Conservation (phyloP, 177 flowering plant genomes). For the Tripterygium wilfordii region DNA sequence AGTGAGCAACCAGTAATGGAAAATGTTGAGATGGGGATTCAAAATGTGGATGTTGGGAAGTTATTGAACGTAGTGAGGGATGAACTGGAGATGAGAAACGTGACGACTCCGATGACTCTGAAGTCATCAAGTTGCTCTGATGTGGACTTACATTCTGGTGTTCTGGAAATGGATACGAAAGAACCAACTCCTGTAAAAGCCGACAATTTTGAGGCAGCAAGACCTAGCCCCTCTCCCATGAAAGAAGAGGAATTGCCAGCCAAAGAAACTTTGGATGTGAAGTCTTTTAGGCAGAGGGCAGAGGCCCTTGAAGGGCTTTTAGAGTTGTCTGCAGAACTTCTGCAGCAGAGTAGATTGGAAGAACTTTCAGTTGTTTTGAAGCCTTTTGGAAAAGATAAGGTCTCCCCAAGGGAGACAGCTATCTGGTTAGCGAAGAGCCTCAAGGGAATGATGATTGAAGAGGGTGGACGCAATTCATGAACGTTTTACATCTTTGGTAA, state of each 20-base stretch:
- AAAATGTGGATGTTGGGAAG: constrained; percentile 63
- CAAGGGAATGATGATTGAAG: constrained; percentile 79
- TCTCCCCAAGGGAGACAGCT: constrained; percentile 85
- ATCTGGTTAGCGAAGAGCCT: constrained; percentile 84
- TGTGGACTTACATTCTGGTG: constrained; percentile 12
- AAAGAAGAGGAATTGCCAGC: constrained; percentile 48
- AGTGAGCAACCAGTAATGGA: constrained; percentile 65
- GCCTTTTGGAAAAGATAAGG: constrained; percentile 76
- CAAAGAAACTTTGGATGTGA: constrained; percentile 78
- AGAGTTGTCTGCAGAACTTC: constrained; percentile 72
- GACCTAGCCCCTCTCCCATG: constrained; percentile 20
- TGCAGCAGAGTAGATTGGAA: constrained; percentile 58
- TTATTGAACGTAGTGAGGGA: constrained; percentile 61
- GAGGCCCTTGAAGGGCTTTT: constrained; percentile 80
- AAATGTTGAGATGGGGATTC: constrained; percentile 58
- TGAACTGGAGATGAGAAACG: constrained; percentile 46
- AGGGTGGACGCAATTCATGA: constrained; percentile 28
- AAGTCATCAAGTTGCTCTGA: constrained; percentile 38
- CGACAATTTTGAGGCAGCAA: constrained; percentile 31
- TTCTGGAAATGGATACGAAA: constrained; percentile 33
- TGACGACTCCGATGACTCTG: constrained; percentile 21
- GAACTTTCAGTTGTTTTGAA: constrained; percentile 71
- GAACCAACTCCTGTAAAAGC: constrained; percentile 15
- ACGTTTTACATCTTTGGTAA: constrained; percentile 6
- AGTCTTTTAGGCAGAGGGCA: constrained; percentile 79